These are phyloP conservation scores for Penicillium riverlandense DNA, from an alignment of 495 filamentous ascomycete species.

Conservation along the genomic window DNA sequence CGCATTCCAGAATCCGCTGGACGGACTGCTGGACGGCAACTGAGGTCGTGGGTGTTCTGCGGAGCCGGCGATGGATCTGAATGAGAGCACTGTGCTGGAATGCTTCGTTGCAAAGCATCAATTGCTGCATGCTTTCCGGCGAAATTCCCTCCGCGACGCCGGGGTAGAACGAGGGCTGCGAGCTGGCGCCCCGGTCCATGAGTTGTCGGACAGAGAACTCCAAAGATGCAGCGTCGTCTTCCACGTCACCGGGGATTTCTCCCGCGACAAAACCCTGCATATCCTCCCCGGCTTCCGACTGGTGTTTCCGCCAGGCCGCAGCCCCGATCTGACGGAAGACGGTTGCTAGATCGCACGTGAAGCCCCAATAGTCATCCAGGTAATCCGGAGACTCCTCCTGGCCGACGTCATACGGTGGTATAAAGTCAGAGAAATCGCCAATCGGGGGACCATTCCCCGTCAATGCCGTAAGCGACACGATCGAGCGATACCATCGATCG, in stretches of 20 bases:
- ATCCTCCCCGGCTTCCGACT: slow-evolving; percentile 6
- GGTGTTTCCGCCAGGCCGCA: slow-evolving; percentile 31
- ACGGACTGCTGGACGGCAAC: slow-evolving; percentile 33
- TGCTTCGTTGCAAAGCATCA: slow-evolving; percentile 39
- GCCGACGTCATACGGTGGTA: slow-evolving; percentile 8
- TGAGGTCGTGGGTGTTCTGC: slow-evolving; percentile 26
- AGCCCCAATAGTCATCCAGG: slow-evolving; percentile 43
- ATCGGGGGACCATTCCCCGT: slow-evolving; percentile 41
- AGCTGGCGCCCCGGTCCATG: slow-evolving; percentile 25
- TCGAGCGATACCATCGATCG: slow-evolving; percentile 41
- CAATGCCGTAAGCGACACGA: slow-evolving; percentile 39
- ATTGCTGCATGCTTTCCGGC: slow-evolving; percentile 24
- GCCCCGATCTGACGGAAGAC: slow-evolving; percentile 38
- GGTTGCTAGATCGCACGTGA: slow-evolving; percentile 33
- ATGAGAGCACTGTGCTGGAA: slow-evolving; percentile 42
- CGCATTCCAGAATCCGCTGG: slow-evolving; percentile 35
- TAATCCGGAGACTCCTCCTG: slow-evolving; percentile 27
- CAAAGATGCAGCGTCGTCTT: slow-evolving; percentile 24
- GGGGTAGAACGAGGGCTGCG: slow-evolving; percentile 32
- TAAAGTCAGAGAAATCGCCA: slow-evolving; percentile 18
- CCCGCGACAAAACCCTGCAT: slow-evolving; percentile 9
- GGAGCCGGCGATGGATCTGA: slow-evolving; percentile 35
- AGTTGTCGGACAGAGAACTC: slow-evolving; percentile 29
- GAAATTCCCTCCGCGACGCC: slow-evolving; percentile 31
- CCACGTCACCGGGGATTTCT: slow-evolving; percentile 16